phyloP scores from a whole-genome alignment of 352 stramenopile species.

The Thalassiosira hispida region DNA sequence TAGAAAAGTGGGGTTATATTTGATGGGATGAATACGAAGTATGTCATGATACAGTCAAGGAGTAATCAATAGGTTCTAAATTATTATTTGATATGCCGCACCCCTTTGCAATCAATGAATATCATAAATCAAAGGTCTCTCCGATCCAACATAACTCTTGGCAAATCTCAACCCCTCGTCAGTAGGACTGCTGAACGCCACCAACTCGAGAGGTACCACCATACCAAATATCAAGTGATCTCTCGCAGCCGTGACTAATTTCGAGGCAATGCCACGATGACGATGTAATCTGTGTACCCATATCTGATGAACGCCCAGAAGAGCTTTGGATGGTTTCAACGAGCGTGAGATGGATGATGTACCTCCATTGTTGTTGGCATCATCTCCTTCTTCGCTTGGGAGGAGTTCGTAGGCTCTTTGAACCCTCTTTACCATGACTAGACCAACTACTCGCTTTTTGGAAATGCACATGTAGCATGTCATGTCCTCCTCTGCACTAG shows the following conservation, averaged over 20 bases:
- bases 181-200: conserved; percentile 81
- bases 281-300: conserved; percentile 67
- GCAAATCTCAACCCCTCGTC: conserved; percentile 69
- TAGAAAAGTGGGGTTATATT: too few relatives aligned
- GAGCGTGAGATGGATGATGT: conserved; percentile 31
- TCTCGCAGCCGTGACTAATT: conserved; percentile 61
- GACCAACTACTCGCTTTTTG: conserved; percentile 61
- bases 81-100: too few relatives aligned
- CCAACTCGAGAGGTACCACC: conserved; percentile 34
- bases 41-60: too few relatives aligned
- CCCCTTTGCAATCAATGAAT: conserved; percentile 35
- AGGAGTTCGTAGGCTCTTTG: conserved; percentile 47
- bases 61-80: too few relatives aligned
- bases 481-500: conserved; percentile 9
- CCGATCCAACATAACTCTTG: conserved; percentile 39
- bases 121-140: conserved; percentile 52
- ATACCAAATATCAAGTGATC: conserved; percentile 68
- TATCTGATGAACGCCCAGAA: conserved; percentile 68
- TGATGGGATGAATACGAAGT: too few relatives aligned
- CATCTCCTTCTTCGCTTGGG: conserved; percentile 1
- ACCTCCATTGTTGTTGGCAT: conserved; percentile 3
- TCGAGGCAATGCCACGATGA: conserved; percentile 60
- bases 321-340: conserved; percentile 41
- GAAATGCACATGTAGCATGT: conserved; percentile 58
- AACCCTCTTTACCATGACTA: conserved; percentile 58